phyloP scores from a whole-genome alignment of 2,329 filamentous ascomycete species.

The Epichloe coenophiala region DNA sequence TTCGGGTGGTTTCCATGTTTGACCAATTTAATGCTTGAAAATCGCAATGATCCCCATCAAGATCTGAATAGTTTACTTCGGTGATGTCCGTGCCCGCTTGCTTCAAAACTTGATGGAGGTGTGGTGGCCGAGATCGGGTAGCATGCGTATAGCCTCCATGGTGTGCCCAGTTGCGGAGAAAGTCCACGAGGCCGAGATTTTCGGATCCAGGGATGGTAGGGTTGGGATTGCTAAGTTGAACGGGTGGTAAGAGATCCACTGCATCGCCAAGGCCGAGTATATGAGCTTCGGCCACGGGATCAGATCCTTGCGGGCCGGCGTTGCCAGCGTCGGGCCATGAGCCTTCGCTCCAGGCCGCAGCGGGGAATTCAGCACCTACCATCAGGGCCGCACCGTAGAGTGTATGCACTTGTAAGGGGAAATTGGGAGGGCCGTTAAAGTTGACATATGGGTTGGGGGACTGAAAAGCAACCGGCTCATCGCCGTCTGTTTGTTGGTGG shows the following conservation, averaged over 20 bases:
- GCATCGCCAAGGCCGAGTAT: not conserved
- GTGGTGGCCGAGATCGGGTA: slow-evolving; percentile 14
- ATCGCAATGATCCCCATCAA: slow-evolving; percentile 43
- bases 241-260: slow-evolving; percentile 5
- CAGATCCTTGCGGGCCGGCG: not conserved
- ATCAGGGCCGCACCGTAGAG: not conserved
- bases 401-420: not conserved
- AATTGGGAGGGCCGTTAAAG: not conserved
- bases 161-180: slow-evolving; percentile 36
- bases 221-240: slow-evolving; percentile 20
- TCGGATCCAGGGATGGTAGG: slow-evolving; percentile 29
- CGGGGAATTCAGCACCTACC: not conserved
- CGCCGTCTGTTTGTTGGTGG: slow-evolving; percentile 4
- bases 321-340: not conserved
- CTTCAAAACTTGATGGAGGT: slow-evolving; percentile 18
- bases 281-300: slow-evolving; percentile 1
- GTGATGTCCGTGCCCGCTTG: slow-evolving; percentile 12
- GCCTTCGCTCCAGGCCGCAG: not conserved
- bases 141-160: slow-evolving; percentile 14
- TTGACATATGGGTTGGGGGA: not conserved
- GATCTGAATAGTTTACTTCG: slow-evolving; percentile 27
- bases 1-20: slow-evolving; percentile 35
- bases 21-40: slow-evolving; percentile 48
- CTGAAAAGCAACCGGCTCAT: slow-evolving; percentile 3
- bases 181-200: slow-evolving; percentile 36